Percentiles rank a stretch among this genome's conserved stretches.
phyloP scores from a whole-genome alignment of 805 yeast genomes.

The Saccharomycopsis synnaedendra region DNA sequence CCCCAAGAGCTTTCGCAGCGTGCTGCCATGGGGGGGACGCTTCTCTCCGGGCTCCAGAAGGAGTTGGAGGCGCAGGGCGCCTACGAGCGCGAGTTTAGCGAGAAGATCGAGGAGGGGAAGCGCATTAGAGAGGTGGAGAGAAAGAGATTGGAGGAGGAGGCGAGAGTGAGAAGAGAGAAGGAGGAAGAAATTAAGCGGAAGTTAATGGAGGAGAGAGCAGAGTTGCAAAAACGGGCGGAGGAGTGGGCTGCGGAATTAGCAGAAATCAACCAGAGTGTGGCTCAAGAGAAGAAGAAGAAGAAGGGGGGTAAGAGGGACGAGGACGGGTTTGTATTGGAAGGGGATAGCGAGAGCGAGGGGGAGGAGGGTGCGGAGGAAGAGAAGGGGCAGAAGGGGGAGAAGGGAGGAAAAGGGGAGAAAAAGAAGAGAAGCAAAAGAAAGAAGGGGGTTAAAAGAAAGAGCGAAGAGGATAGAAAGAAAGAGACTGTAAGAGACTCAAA shows the following conservation, averaged over 20 bases:
- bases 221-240: constrained; percentile 43
- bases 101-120: constrained; percentile 65
- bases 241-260: constrained; percentile 48
- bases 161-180: constrained; percentile 37
- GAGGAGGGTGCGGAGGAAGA: constrained; percentile 24
- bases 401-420: neutral
- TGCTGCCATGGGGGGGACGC: constrained; percentile 77
- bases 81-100: constrained; percentile 44
- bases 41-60: constrained; percentile 59
- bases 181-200: constrained; percentile 37
- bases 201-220: constrained; percentile 31
- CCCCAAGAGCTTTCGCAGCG: constrained; percentile 72
- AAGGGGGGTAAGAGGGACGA: constrained; percentile 19
- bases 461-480: constrained; percentile 18
- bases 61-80: constrained; percentile 62
- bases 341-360: constrained; percentile 35
- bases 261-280: constrained; percentile 28
- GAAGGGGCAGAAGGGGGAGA: constrained; percentile 14
- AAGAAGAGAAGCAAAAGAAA: constrained; percentile 11
- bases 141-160: constrained; percentile 33
- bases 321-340: constrained; percentile 25
- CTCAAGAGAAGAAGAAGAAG: constrained; percentile 23
- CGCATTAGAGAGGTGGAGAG: constrained; percentile 50
- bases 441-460: constrained; percentile 18
- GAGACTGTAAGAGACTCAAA: constrained; percentile 23